Evolutionary conservation across 2,329 filamentous ascomycete species (phyloP), one percentile per base, ranked within the genome.

Genomic region (Colletotrichum musicola): DNA sequence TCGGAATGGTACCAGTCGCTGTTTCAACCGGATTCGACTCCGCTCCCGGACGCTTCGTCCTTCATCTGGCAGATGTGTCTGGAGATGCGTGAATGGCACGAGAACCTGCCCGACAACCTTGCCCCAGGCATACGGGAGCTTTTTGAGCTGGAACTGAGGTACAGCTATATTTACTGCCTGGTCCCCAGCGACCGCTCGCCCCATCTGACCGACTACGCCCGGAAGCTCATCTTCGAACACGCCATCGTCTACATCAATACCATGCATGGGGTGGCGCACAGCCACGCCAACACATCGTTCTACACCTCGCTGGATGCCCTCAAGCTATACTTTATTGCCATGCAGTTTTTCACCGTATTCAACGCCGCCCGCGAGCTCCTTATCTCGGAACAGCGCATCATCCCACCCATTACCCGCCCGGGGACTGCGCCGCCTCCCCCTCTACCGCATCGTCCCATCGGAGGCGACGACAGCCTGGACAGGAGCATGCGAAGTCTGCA

Each of bases 1-100:
- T 98, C 96, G 0, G 87, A 87, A 57, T 97, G 94, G 89, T 98
- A 98, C 74, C 94, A 97, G 75, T 89, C 91, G 22, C 88, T 98
- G 3, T 96, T 96, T 76, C 93, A 96, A 75, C 92, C 90, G 18
- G 92, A 92, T 10, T 88, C 90, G 1, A 84, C 87, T 2, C 87
- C 89, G n/a, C 85, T 93, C 66, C 83, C 88, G 18, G 89, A 95
- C 61, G 86, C 93, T 1, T 86, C 91, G 12, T 85, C 86, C 0
- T 94, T 92, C 76, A 88, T 94, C 54, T 94, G 92, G 90, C 88
- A 90, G 66, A 90, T 90, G 79, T 95, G 92, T 74, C 84, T 90
- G 54, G 87, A 92, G 46, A 94, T 93, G 91, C 89, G 86, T 62
- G 88, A 90, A 74, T 98, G 95, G 95, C 91, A 90, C 68, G 89